Conservation (phyloP, 495 filamentous ascomycete genomes). For the Neurospora cerealis region DNA sequence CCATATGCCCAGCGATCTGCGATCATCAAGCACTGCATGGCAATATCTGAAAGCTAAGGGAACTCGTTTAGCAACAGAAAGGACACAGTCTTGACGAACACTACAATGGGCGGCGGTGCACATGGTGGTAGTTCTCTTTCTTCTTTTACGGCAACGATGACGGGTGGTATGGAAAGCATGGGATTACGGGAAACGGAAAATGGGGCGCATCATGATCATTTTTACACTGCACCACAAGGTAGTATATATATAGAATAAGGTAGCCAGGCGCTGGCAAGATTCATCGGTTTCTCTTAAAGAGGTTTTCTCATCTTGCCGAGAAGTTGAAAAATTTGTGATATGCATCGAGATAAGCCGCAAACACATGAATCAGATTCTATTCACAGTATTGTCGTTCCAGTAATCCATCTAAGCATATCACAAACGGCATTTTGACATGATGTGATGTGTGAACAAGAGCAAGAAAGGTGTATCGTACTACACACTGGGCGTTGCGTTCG, state of each 20-base stretch:
- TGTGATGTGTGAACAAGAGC: neutral
- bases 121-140: neutral
- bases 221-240: neutral
- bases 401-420: neutral
- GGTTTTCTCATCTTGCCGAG: neutral
- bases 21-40: neutral
- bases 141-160: neutral
- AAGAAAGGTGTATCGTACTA: neutral
- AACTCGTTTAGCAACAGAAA: neutral
- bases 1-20: neutral
- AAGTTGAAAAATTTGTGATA: neutral
- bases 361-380: neutral
- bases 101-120: neutral
- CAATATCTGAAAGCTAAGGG: neutral
- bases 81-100: neutral
- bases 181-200: neutral
- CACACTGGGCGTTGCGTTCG: neutral
- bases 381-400: neutral
- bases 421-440: neutral
- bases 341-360: neutral
- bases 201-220: neutral
- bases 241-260: neutral
- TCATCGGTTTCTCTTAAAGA: neutral
- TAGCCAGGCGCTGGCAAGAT: neutral
- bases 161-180: neutral